Conservation (phyloP, 169 alveolate genomes). For the Besnoitia besnoiti region DNA sequence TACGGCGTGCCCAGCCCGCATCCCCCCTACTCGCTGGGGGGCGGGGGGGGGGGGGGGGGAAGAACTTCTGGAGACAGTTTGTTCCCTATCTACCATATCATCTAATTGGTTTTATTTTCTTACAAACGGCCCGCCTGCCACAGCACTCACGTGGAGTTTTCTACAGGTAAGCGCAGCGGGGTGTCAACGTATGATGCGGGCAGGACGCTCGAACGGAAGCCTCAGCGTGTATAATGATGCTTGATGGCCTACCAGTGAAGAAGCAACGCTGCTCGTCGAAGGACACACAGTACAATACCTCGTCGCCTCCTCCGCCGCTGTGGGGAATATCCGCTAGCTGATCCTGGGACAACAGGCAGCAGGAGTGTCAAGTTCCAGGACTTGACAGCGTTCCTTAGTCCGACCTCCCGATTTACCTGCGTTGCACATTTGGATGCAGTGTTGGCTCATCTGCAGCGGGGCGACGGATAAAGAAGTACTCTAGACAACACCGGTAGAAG, state of each 20-base stretch:
- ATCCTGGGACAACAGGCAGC: not conserved
- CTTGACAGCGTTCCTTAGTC: not conserved
- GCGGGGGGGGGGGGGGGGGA: too few species aligned
- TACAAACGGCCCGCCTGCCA: not conserved
- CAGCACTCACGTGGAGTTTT: not conserved
- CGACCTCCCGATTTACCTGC: not conserved
- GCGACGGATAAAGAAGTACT: not conserved
- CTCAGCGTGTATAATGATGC: too few species aligned
- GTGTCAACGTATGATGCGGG: not conserved
- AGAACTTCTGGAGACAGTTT: too few species aligned
- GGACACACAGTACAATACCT: not conserved
- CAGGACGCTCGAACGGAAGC: not conserved
- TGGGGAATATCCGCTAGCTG: not conserved
- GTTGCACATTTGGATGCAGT: not conserved
- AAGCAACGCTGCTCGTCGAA: not conserved
- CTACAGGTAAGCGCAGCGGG: not conserved
- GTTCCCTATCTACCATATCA: too few species aligned
- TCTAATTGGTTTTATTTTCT: too few species aligned
- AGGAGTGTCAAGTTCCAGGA: not conserved
- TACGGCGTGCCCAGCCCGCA: not conserved
- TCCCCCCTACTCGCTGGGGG: not conserved
- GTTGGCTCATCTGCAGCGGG: not conserved
- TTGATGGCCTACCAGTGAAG: conserved; percentile 14
- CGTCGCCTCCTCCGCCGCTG: not conserved
- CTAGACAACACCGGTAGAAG: not conserved